Evolutionary conservation across 495 filamentous ascomycete species (phyloP), one percentile per base, ranked within the genome.

Genomic region (Letharia columbiana): DNA sequence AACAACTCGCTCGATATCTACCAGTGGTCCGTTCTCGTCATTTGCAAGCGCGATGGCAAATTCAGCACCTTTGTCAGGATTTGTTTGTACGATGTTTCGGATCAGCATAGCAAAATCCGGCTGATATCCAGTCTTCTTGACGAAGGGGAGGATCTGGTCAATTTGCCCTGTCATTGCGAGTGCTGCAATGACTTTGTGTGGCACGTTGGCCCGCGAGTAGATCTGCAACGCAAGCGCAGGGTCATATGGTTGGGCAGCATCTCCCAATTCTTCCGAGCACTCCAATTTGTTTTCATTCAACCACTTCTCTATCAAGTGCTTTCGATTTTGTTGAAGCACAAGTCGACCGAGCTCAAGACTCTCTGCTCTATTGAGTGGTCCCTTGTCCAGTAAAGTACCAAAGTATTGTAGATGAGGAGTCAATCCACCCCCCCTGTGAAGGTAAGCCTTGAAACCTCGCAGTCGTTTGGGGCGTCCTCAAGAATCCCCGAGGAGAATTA

Each of bases 221-320:
- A 99, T 91, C 63, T 75, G 81, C 33, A 97, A 77, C 12, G 94
- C 95, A 68, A 99, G 79, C 71, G 85, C 84, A 70, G 92, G 80
- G 72, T 99, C 94, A 73, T 98, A 92, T 28, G 87, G 81, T 31
- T 92, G 90, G 60, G 96, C 88, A 70, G 96, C 87, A 76, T 99
- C 94, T 74, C 94, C 94, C 28, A 99, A 84, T 72, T 97, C 89
- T 76, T 99, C 94, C 0, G 94, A 97, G 77, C 88, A 90, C 74
- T 94, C 89, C 23, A 99, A 81, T 79, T 99, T 99, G 73, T 91
- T 88, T 77, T 98, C 94, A 68, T 86, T 86, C 75, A 97, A 82
- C 94, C 94, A 99, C 75, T 99, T 99, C 77, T 98, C 93, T 33
- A 99, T 81, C 57, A 99, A 79, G 73, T 97, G 91, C 80, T 98